Conservation (phyloP, 179 eudicot species). For the Silene coronaria region DNA sequence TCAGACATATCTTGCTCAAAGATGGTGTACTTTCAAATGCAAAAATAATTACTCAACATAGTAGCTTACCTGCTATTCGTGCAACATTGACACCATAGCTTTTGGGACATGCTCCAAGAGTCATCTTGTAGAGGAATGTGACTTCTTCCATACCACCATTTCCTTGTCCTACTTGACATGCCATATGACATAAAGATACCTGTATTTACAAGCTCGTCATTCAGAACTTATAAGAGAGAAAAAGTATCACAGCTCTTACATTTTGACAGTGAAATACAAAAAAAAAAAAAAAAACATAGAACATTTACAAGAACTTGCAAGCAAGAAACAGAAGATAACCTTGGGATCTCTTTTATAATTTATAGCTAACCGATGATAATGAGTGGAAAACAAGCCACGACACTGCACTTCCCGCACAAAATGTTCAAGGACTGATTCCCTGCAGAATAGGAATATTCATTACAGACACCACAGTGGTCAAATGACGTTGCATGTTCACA, state of each 20-base stretch:
- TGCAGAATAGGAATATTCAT: constrained; percentile 28
- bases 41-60: background rate
- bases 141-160: constrained; percentile 78
- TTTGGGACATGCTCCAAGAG: constrained; percentile 88
- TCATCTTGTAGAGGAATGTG: constrained; percentile 79
- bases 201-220: constrained; percentile 20
- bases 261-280: constrained; percentile 6
- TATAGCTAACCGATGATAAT: constrained; percentile 80
- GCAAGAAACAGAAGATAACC: constrained; percentile 29
- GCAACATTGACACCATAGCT: constrained; percentile 99
- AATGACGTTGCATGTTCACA: background rate
- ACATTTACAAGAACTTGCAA: background rate
- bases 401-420: constrained; percentile 69
- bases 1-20: background rate
- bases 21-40: background rate
- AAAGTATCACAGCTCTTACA: background rate
- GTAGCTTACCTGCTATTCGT: constrained; percentile 61
- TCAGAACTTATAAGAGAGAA: background rate
- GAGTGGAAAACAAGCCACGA: constrained; percentile 97
- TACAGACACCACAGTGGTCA: constrained; percentile 10
- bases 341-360: constrained; percentile 56
- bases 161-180: constrained; percentile 76
- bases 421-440: constrained; percentile 95
- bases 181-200: constrained; percentile 96
- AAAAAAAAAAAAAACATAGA: background rate